Evolutionary conservation across 1,284 basidiomycete species (phyloP).

Genomic region (Naganishia sp.): DNA sequence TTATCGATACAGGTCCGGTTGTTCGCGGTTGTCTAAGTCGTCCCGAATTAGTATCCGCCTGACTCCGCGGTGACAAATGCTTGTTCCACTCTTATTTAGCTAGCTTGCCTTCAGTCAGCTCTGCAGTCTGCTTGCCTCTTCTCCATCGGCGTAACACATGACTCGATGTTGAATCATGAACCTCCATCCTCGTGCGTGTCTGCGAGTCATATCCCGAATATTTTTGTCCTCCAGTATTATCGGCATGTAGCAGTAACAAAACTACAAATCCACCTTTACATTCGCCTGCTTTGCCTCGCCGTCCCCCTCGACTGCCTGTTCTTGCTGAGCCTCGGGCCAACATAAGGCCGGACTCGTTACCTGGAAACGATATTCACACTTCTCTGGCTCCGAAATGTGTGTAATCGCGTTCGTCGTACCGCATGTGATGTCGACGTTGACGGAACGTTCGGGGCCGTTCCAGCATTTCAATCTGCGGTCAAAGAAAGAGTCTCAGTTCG

Average conservation of each 20-base stretch:
- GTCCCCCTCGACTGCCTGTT: constrained; percentile 11
- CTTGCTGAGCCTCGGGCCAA: constrained; percentile 56
- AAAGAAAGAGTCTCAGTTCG: background rate
- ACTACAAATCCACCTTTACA: constrained; percentile 27
- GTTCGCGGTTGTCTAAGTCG: too few species aligned
- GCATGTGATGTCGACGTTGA: constrained; percentile 65
- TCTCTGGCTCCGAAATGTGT: constrained; percentile 85
- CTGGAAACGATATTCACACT: constrained; percentile 92
- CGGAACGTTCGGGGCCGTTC: constrained; percentile 81
- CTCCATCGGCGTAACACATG: too few species aligned
- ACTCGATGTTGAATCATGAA: too few species aligned
- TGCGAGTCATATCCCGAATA: too few species aligned
- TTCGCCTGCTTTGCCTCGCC: constrained; percentile 6
- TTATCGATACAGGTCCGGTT: too few species aligned
- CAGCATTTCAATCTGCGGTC: constrained; percentile 71
- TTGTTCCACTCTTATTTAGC: background rate
- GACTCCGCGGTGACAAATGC: background rate
- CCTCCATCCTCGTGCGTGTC: too few species aligned
- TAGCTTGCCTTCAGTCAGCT: too few species aligned
- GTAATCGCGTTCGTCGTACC: constrained; percentile 82
- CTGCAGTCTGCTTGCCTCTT: too few species aligned
- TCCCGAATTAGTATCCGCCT: background rate
- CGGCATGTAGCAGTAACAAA: background rate
- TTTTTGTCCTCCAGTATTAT: too few species aligned
- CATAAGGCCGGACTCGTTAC: constrained; percentile 88